phyloP scores from a whole-genome alignment of 306 rosid species.

The Abrus pulchellus region DNA sequence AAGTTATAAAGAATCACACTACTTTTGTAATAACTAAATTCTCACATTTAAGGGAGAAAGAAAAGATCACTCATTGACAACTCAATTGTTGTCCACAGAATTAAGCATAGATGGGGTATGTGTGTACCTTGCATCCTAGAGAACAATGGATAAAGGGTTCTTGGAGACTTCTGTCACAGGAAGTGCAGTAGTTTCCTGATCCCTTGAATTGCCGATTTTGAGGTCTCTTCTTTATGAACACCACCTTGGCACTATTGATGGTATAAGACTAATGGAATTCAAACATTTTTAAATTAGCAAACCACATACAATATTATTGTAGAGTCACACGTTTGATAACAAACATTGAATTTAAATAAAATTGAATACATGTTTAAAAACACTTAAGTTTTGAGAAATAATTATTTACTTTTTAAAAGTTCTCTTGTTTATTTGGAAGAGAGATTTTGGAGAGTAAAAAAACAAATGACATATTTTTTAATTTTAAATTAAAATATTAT shows the following conservation, averaged over 20 bases:
- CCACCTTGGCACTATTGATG: conserved; percentile 35
- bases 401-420: too few relatives aligned
- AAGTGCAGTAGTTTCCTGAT: conserved; percentile 30
- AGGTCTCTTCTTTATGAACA: conserved; percentile 44
- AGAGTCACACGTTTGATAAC: neutral
- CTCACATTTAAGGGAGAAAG: too few relatives aligned
- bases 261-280: conserved; percentile 16
- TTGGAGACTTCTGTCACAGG: conserved; percentile 42
- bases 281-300: neutral
- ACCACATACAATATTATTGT: neutral
- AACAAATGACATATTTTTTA: too few relatives aligned
- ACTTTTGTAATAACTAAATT: too few relatives aligned
- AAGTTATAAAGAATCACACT: neutral
- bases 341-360: too few relatives aligned
- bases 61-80: too few relatives aligned
- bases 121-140: conserved; percentile 39
- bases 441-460: too few relatives aligned
- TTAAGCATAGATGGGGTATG: neutral
- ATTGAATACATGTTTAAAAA: too few relatives aligned
- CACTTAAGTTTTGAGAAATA: too few relatives aligned
- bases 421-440: too few relatives aligned
- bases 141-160: conserved; percentile 39
- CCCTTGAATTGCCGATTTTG: conserved; percentile 37
- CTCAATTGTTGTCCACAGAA: neutral
- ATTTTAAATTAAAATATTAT: too few relatives aligned